Conservation (phyloP, 179 eudicot species). For the Camellia oleifera region DNA sequence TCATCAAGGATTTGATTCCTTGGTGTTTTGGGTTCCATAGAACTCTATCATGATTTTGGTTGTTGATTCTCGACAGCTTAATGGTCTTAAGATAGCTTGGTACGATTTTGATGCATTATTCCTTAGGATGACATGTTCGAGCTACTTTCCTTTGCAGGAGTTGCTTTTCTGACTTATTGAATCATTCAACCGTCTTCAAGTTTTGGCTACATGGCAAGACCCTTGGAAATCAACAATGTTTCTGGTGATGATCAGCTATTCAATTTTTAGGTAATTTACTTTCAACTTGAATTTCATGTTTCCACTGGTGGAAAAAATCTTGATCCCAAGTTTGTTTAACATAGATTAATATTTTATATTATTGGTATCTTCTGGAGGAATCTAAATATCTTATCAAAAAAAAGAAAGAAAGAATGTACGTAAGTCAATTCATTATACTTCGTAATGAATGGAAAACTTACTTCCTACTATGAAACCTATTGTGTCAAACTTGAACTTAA, state of each 20-base stretch:
- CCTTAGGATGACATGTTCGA: not conserved
- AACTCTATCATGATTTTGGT: not conserved
- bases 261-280: constrained; percentile 45
- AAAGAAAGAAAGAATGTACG: not conserved
- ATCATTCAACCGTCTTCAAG: constrained; percentile 37
- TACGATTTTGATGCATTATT: not conserved
- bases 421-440: not conserved
- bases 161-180: constrained; percentile 62
- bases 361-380: constrained; percentile 5
- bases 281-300: not conserved
- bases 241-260: constrained; percentile 54
- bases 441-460: not conserved
- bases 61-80: not conserved
- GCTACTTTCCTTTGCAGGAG: constrained; percentile 43
- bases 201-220: constrained; percentile 73
- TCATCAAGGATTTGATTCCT: constrained; percentile 10
- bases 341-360: not conserved
- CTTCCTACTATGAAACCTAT: not conserved
- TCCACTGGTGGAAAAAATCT: not conserved
- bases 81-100: not conserved
- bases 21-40: not conserved
- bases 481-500: not conserved
- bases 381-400: not conserved
- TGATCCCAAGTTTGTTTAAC: not conserved
- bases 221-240: constrained; percentile 64